Conservation (phyloP, 306 rosid genomes). For the Sicyos edulis region DNA sequence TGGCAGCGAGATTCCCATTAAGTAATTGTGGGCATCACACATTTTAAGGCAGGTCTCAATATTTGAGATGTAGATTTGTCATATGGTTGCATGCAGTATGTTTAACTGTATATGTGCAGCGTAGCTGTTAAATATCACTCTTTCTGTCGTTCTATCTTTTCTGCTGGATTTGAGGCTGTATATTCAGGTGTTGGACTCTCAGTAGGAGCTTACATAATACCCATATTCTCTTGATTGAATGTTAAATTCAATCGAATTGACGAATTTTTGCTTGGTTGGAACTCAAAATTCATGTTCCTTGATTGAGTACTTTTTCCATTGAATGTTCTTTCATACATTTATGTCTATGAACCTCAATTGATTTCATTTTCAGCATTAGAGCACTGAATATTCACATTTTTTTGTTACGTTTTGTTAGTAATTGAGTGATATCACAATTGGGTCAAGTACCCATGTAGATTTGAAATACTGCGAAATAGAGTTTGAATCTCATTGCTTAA, state of each 20-base stretch:
- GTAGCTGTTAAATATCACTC: not conserved
- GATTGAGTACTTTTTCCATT: conserved; percentile 5
- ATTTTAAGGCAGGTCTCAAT: no score
- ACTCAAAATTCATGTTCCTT: not conserved
- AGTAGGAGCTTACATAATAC: not conserved
- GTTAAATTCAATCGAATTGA: not conserved
- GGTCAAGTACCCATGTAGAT: conserved; percentile 7
- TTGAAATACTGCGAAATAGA: not conserved
- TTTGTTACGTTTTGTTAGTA: not conserved
- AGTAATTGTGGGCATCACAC: no score
- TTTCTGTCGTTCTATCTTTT: not conserved
- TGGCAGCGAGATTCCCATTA: no score
- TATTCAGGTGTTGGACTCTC: not conserved
- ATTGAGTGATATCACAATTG: not conserved
- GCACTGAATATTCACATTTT: not conserved
- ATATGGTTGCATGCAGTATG: conserved; percentile 2
- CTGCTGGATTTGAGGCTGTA: conserved; percentile 10
- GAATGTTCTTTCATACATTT: not conserved
- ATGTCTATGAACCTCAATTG: not conserved
- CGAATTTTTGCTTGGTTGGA: not conserved
- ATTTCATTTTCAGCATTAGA: not conserved
- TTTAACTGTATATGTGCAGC: not conserved
- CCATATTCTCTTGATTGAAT: not conserved
- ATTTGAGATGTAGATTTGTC: not conserved
- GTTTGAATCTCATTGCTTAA: conserved; percentile 11